Conservation (phyloP, 1,284 basidiomycete species). For the Gastroboletus turbinatus region DNA sequence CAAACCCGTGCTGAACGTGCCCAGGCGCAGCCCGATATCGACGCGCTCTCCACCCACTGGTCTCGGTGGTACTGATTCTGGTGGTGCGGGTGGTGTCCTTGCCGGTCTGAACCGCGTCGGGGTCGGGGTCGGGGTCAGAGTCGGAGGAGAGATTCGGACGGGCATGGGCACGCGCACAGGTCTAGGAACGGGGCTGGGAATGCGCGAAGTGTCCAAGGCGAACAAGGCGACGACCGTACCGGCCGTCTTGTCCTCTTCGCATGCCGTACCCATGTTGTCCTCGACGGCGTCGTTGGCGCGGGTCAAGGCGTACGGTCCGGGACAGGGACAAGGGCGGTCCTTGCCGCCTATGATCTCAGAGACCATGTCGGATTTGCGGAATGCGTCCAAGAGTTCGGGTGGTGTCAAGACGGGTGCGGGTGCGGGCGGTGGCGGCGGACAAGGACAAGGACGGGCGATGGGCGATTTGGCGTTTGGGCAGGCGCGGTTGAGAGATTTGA, state of each 20-base stretch:
- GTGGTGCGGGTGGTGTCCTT: neutral
- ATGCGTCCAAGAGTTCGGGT: slow-evolving; percentile 8
- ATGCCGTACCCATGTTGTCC: slow-evolving; percentile 67
- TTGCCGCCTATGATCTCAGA: slow-evolving; percentile 38
- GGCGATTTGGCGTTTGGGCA: slow-evolving; percentile 68
- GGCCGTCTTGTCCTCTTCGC: slow-evolving; percentile 64
- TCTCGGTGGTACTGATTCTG: neutral
- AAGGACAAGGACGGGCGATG: slow-evolving; percentile 19
- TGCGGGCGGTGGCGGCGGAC: slow-evolving; percentile 8
- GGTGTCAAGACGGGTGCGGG: slow-evolving; percentile 20
- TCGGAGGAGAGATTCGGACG: neutral
- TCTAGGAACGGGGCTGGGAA: neutral
- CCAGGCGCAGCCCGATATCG: slow-evolving; percentile 12
- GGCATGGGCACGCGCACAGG: neutral
- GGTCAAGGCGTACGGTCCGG: slow-evolving; percentile 30
- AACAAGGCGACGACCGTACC: slow-evolving; percentile 48
- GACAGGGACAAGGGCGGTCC: slow-evolving; percentile 14
- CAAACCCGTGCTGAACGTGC: slow-evolving; percentile 12
- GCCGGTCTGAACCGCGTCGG: neutral
- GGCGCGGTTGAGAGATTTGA: slow-evolving; percentile 70
- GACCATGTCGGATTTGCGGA: slow-evolving; percentile 25
- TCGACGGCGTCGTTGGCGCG: slow-evolving; percentile 72
- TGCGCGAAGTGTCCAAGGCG: slow-evolving; percentile 22
- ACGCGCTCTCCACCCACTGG: neutral
- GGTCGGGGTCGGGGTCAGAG: neutral